These are phyloP conservation scores for Clonostachys rhizophaga DNA, from an alignment of 2,329 filamentous ascomycete species.

Conservation along the genomic window DNA sequence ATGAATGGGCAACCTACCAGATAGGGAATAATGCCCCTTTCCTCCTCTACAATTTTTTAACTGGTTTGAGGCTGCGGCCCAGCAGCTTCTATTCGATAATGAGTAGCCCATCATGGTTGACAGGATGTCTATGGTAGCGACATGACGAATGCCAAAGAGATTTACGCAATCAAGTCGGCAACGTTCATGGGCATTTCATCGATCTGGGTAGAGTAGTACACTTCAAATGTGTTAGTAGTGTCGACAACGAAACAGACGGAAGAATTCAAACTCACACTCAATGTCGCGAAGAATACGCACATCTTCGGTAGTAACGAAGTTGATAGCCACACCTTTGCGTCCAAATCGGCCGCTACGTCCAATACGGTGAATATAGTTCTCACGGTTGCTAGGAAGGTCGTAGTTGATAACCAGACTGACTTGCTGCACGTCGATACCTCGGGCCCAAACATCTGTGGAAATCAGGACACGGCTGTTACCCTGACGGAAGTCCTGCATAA, in stretches of 20 bases:
- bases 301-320: constrained; percentile 98
- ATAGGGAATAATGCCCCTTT: constrained; percentile 16
- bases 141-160: too few relatives aligned
- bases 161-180: constrained; percentile 52
- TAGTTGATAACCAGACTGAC: constrained; percentile 99
- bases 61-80: too few relatives aligned
- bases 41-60: constrained; percentile 12
- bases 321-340: constrained; percentile 98
- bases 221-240: constrained; percentile 37
- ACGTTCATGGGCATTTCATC: constrained; percentile 99
- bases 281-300: constrained; percentile 97
- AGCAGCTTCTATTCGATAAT: neutral
- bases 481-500: constrained; percentile 98
- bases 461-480: constrained; percentile 95
- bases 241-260: neutral
- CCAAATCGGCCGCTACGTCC: constrained; percentile 93
- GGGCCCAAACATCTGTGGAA: constrained; percentile 95
- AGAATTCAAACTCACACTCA: constrained; percentile 60
- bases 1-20: constrained; percentile 10
- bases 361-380: constrained; percentile 99
- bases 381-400: constrained; percentile 94
- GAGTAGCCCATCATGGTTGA: too few relatives aligned
- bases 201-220: constrained; percentile 95
- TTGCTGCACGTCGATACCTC: constrained; percentile 98
- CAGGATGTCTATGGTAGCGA: too few relatives aligned